Conservation (phyloP, 2,329 filamentous ascomycete species). For the Monilinia aucupariae region DNA sequence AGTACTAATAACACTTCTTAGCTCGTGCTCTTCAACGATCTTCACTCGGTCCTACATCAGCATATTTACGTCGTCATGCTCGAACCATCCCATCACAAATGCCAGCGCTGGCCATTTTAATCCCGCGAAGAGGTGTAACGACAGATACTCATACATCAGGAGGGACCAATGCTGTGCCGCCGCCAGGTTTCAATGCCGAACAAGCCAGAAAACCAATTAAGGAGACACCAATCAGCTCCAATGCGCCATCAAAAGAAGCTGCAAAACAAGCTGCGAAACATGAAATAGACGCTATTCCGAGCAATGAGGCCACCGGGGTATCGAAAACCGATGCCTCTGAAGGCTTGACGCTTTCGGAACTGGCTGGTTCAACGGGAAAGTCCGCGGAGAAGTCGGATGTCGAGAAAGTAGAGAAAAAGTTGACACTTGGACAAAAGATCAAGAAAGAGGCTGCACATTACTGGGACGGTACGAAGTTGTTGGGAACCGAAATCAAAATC, state of each 20-base stretch:
- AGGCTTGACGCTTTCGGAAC: conserved; percentile 46
- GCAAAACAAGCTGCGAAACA: conserved; percentile 25
- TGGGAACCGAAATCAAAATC: conserved; percentile 88
- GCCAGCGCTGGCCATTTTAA: conserved; percentile 51
- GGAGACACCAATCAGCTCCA: conserved; percentile 32
- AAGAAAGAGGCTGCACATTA: conserved; percentile 94
- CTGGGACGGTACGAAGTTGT: conserved; percentile 95
- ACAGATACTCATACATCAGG: conserved; percentile 55
- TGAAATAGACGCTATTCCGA: conserved; percentile 29
- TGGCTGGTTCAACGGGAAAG: conserved; percentile 60
- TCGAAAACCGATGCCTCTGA: conserved; percentile 34
- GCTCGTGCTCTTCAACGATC: conserved; percentile 33
- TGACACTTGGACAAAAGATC: conserved; percentile 85
- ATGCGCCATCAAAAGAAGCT: conserved; percentile 29
- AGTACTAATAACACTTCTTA: conserved; percentile 17
- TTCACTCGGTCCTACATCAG: conserved; percentile 28
- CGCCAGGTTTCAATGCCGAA: conserved; percentile 65
- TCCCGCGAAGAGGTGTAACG: conserved; percentile 51
- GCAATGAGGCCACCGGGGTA: conserved; percentile 29
- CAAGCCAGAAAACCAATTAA: conserved; percentile 61
- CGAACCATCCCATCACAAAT: conserved; percentile 32
- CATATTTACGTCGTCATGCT: conserved; percentile 34
- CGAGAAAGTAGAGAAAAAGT: conserved; percentile 73
- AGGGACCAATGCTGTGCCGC: conserved; percentile 47
- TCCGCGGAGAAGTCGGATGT: conserved; percentile 55